Base-by-base conservation (phyloP, 805 yeast species). In the Teunomyces pallodes region DNA sequence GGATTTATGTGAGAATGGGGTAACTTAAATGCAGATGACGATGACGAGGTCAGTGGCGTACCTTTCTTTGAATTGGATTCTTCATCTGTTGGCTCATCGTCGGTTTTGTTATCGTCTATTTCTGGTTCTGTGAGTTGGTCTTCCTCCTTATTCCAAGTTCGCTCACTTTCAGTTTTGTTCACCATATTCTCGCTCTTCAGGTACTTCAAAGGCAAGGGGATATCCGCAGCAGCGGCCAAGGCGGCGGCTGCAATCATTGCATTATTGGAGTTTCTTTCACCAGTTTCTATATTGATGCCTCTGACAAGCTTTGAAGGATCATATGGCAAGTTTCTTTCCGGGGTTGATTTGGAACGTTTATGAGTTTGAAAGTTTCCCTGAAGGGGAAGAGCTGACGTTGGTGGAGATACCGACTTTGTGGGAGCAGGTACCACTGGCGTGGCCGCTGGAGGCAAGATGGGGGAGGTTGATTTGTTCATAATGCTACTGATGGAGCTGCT, bases 171-270 rank as follows among this genome's bases (percentile, higher is more conserved):
- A 9, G 29, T 20, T 36, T 36, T 27, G 26, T 45, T 33, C 13
- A 46, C 42, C 45, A n/a, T 5, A 31, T 38, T 42, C 39, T 47
- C 32, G 14, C 32, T 42, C 27, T 42, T 42, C 30, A 26, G 36
- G 28, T 20, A 49, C 38, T 65, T 66, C 45, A 71, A 57, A 1
- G 90, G 90, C 31, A 87, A 61, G 1, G 94, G 94, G 10, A 82
- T 77, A 10, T 83, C 87, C 2, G 91, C 91, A 0, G 92, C 94
- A 0, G 87, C 89, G 3, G 90, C 90, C 44, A 87, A 69, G 0
- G 92, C 92, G 7, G 91, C 92, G 1, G 94, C 94, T 0, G 92
- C 94, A 7, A 86, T 85, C 56, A 77, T 75, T 0, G 87, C 89
- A 56, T 82, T 79, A 43, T 66, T 67, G 29, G 57, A 64, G 45